Conservation (phyloP, 305 asterid species). For the Petunia hybrid region DNA sequence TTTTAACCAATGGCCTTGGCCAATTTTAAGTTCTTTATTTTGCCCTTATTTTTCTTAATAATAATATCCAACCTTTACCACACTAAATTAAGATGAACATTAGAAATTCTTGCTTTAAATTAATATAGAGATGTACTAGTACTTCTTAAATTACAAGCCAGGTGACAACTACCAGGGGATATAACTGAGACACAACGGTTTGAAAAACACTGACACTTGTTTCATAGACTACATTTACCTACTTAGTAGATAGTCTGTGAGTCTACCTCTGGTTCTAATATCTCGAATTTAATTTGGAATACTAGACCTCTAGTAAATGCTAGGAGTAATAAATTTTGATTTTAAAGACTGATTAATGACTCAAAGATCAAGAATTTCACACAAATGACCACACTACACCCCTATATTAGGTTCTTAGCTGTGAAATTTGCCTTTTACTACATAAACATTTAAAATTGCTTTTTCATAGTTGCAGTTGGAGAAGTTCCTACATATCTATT, state of each 20-base stretch:
- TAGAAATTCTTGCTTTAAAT: too few relatives aligned
- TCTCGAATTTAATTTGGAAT: background rate
- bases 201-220: slow-evolving; percentile 14
- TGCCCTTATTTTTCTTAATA: background rate
- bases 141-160: too few relatives aligned
- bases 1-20: background rate
- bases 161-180: background rate
- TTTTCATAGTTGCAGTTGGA: background rate
- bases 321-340: background rate
- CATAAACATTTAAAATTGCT: slow-evolving; percentile 4
- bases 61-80: background rate
- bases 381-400: background rate
- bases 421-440: slow-evolving; percentile 31
- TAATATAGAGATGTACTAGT: too few relatives aligned
- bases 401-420: slow-evolving; percentile 30
- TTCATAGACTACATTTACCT: background rate
- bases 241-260: background rate
- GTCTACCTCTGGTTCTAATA: background rate
- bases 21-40: background rate
- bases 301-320: slow-evolving; percentile 5
- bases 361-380: slow-evolving; percentile 36
- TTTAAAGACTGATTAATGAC: slow-evolving; percentile 4
- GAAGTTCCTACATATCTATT: slow-evolving; percentile 26
- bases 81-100: too few relatives aligned
- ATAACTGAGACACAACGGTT: background rate